These are phyloP conservation scores for Rhizomucor pusillus DNA, from an alignment of 371 early-diverging fungal genomes.

Conservation along the genomic window DNA sequence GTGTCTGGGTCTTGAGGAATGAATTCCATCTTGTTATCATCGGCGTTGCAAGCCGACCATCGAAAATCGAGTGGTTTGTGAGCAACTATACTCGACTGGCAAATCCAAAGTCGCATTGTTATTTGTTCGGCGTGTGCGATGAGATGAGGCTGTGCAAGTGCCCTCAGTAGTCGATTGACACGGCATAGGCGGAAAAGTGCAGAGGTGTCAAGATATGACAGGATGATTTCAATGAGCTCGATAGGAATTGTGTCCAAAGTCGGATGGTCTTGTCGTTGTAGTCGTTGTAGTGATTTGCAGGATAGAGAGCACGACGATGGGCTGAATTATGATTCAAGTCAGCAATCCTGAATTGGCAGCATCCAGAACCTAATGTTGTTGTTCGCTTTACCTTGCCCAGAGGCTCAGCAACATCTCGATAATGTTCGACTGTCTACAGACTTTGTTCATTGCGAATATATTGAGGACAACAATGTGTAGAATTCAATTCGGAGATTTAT, in stretches of 20 bases:
- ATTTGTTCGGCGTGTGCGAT: conserved; percentile 13
- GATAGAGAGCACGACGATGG: no score
- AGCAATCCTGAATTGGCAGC: no score
- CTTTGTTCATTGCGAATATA: neutral
- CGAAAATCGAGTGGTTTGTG: conserved; percentile 20
- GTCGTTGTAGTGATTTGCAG: neutral
- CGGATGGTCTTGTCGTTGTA: neutral
- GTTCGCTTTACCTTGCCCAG: conserved; percentile 1
- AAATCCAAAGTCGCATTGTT: conserved; percentile 20
- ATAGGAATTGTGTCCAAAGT: conserved; percentile 5
- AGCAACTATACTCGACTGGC: conserved; percentile 9
- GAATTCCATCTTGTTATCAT: conserved; percentile 11
- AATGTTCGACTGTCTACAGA: neutral
- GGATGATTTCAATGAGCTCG: conserved; percentile 14
- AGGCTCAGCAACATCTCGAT: neutral
- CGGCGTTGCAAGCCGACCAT: conserved; percentile 8
- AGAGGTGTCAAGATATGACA: conserved; percentile 9
- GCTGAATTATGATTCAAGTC: no score
- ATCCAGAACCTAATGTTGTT: no score
- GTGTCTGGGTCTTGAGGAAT: conserved; percentile 2
- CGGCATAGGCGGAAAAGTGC: conserved; percentile 17
- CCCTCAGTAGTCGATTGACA: conserved; percentile 15
- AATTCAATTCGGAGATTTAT: conserved; percentile 13
- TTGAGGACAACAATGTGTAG: neutral
- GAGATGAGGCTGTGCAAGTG: conserved; percentile 19